Evolutionary conservation across 2,329 filamentous ascomycete genomes (phyloP).

Genomic region (Claviceps sp.): DNA sequence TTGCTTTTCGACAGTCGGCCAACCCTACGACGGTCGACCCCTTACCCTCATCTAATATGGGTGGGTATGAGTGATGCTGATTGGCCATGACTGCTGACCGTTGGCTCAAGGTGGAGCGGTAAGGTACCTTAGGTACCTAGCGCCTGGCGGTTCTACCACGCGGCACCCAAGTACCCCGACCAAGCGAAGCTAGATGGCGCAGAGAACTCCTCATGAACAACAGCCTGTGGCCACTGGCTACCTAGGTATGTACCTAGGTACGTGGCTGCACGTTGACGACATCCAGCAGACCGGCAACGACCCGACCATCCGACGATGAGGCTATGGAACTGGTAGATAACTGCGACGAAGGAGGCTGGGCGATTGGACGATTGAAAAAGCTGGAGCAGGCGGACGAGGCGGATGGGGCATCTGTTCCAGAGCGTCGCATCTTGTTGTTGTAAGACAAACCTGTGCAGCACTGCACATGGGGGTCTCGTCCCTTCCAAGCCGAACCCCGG

Average conservation of each 20-base stretch:
- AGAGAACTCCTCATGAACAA: no score
- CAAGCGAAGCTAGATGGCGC: no score
- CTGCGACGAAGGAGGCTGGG: neutral
- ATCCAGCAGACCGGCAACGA: slow-evolving; percentile 7
- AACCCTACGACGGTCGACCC: neutral
- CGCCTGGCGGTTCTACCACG: no score
- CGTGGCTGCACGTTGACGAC: slow-evolving; percentile 14
- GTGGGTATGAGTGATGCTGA: neutral
- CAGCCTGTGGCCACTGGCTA: neutral
- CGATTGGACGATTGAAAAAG: neutral
- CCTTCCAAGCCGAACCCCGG: neutral
- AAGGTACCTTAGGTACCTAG: no score
- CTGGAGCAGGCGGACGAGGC: neutral
- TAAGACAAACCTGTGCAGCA: neutral
- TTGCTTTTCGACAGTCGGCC: neutral
- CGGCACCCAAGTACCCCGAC: no score
- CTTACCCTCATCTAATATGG: neutral
- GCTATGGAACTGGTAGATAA: neutral
- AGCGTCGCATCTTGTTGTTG: neutral
- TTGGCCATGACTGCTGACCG: neutral
- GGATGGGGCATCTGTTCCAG: neutral
- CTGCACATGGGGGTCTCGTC: neutral
- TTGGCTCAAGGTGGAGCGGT: no score
- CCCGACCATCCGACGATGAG: slow-evolving; percentile 9
- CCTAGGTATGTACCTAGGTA: no score